Conservation (phyloP, 257 asterid genomes). For the Verbena officinalis region DNA sequence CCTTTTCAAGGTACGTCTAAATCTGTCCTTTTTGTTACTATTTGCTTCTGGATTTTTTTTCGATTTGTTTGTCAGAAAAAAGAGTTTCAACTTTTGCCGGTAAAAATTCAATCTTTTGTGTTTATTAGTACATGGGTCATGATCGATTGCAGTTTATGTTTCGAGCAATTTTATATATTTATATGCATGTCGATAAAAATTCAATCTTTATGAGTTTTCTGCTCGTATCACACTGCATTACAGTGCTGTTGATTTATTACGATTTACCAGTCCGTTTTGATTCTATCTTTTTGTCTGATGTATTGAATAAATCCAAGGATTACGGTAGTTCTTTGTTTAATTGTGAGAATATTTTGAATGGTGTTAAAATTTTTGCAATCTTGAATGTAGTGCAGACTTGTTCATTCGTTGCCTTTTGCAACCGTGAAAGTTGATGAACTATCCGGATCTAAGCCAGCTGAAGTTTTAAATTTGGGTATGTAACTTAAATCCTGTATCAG, state of each 20-base stretch:
- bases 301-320: not conserved
- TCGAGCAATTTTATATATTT: not conserved
- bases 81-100: not conserved
- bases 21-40: not conserved
- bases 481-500: slow-evolving; percentile 10
- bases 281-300: not conserved
- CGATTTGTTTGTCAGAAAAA: not conserved
- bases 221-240: not conserved
- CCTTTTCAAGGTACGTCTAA: slow-evolving; percentile 43
- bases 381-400: slow-evolving; percentile 45
- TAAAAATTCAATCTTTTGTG: slow-evolving; percentile 9
- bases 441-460: slow-evolving; percentile 88
- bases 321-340: not conserved
- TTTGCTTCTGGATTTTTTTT: not conserved
- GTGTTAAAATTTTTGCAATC: not conserved
- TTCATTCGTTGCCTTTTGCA: slow-evolving; percentile 70
- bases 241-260: not conserved
- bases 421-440: slow-evolving; percentile 72
- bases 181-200: no score
- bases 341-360: not conserved
- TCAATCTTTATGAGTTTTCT: not conserved
- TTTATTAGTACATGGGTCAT: not conserved
- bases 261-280: not conserved
- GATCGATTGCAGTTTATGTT: not conserved
- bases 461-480: slow-evolving; percentile 86